These are phyloP conservation scores for Cytospora piceae DNA, from an alignment of 2,329 filamentous ascomycete genomes.

Conservation along the genomic window DNA sequence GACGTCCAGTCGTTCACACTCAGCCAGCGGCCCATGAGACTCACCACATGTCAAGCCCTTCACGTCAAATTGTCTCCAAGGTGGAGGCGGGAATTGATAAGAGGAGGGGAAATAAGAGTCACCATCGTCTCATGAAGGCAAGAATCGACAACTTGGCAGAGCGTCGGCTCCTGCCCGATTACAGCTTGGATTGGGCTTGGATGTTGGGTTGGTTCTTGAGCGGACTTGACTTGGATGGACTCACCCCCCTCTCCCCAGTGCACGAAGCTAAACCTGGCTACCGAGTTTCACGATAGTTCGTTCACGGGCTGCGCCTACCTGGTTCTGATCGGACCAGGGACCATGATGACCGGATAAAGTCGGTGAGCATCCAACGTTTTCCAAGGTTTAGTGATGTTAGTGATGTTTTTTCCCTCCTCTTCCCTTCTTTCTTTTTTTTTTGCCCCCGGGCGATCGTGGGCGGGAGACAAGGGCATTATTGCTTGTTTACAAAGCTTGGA, in stretches of 20 bases:
- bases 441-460: constrained; percentile 20
- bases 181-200: constrained; percentile 4
- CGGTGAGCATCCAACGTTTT: constrained; percentile 7
- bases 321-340: neutral
- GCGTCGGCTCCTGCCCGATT: constrained; percentile 3
- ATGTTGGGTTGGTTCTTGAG: constrained; percentile 2
- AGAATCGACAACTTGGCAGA: constrained; percentile 5
- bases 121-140: constrained; percentile 14
- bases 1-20: constrained; percentile 25
- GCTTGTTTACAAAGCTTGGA: neutral
- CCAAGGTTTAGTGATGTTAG: constrained; percentile 21
- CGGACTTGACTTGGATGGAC: constrained; percentile 7
- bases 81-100: constrained; percentile 12
- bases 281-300: constrained; percentile 22
- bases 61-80: neutral
- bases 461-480: constrained; percentile 12
- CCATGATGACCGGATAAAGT: constrained; percentile 17
- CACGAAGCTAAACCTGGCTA: constrained; percentile 1
- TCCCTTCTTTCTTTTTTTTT: neutral
- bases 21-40: constrained; percentile 22
- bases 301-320: constrained; percentile 9
- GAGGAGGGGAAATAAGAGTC: constrained; percentile 19
- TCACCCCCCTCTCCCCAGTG: constrained; percentile 14
- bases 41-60: neutral
- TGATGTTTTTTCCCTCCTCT: neutral